phyloP scores from a whole-genome alignment of 768 basidiomycete species.

The Strobilomyces echinocephalus region DNA sequence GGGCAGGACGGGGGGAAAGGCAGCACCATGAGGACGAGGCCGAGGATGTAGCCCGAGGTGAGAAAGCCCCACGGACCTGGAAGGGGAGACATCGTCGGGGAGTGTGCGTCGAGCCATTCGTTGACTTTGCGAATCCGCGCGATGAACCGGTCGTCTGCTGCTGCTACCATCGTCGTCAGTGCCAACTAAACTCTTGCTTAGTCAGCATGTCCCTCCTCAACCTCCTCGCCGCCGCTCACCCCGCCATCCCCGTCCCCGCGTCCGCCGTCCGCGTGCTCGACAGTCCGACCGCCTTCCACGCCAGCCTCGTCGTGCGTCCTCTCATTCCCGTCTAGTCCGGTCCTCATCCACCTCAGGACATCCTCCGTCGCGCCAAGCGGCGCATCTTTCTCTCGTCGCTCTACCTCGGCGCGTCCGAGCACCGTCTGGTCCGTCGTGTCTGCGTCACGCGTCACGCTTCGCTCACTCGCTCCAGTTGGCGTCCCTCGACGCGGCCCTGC shows the following conservation, averaged over 20 bases:
- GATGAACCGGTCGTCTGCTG: not conserved
- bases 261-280: constrained; percentile 50
- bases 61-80: constrained; percentile 70
- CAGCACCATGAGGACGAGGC: constrained; percentile 59
- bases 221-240: constrained; percentile 38
- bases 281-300: constrained; percentile 57
- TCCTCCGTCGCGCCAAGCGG: constrained; percentile 69
- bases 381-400: constrained; percentile 88
- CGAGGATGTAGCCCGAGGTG: constrained; percentile 68
- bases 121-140: not conserved
- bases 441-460: not conserved
- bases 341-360: constrained; percentile 43
- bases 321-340: not conserved
- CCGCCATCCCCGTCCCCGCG: constrained; percentile 43
- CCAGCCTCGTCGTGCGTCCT: constrained; percentile 47
- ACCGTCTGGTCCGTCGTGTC: constrained; percentile 59
- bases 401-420: constrained; percentile 79
- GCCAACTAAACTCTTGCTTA: constrained; percentile 1
- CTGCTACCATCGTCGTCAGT: too few relatives aligned
- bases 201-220: constrained; percentile 21
- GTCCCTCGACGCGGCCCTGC: constrained; percentile 57
- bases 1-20: not conserved
- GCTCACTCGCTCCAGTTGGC: constrained; percentile 52
- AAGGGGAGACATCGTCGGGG: constrained; percentile 15
- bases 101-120: not conserved